These are phyloP conservation scores for Rhodosporidiobolus sp. DNA, from an alignment of 768 basidiomycete genomes.

Conservation along the genomic window DNA sequence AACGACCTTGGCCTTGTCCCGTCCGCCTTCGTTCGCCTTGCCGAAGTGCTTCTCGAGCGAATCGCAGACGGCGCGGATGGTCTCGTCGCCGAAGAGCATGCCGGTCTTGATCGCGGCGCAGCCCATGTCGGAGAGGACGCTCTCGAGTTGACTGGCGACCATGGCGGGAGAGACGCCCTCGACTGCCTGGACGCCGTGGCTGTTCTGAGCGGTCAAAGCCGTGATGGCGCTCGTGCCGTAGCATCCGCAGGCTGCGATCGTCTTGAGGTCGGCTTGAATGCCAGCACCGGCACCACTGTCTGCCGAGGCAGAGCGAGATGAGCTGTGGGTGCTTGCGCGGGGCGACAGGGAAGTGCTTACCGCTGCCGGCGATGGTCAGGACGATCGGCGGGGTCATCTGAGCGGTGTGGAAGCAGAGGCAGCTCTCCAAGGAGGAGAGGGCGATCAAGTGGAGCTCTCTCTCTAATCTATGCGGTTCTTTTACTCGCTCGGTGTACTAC, in stretches of 20 bases:
- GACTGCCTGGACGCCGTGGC: constrained; percentile 66
- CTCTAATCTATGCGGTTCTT: background rate
- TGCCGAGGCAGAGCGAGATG: background rate
- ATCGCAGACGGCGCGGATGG: constrained; percentile 56
- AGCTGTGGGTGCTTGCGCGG: background rate
- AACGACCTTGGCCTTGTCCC: constrained; percentile 56
- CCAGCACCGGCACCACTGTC: constrained; percentile 85
- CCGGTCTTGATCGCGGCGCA: constrained; percentile 79
- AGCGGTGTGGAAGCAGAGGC: background rate
- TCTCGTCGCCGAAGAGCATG: constrained; percentile 70
- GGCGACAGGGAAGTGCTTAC: background rate
- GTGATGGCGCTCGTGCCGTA: constrained; percentile 81
- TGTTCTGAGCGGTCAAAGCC: constrained; percentile 86
- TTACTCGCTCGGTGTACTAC: background rate
- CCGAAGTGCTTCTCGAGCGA: constrained; percentile 50
- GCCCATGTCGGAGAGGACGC: constrained; percentile 68
- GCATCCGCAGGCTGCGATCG: constrained; percentile 71
- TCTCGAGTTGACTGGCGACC: constrained; percentile 67
- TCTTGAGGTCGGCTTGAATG: constrained; percentile 88
- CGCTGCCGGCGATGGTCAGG: constrained; percentile 37
- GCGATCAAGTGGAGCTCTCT: background rate
- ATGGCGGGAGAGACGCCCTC: constrained; percentile 67
- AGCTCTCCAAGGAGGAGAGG: background rate
- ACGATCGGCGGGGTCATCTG: constrained; percentile 15
- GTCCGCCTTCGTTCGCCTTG: background rate